Conservation (phyloP, 2,329 filamentous ascomycete genomes). For the Sclerotinia subarctica region DNA sequence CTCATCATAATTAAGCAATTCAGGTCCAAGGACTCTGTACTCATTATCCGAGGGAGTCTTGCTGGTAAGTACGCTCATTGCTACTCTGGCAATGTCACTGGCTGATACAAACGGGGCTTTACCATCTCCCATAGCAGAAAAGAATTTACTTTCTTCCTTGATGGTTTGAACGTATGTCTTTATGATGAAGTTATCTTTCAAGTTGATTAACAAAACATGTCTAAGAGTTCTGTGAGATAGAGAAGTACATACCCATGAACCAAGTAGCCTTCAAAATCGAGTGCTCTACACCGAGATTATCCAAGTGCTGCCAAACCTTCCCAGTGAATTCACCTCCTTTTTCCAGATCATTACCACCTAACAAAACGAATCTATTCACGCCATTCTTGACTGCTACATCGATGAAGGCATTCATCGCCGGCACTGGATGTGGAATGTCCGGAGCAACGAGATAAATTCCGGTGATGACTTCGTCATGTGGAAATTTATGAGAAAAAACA, state of each 20-base stretch:
- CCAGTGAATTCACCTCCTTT: neutral
- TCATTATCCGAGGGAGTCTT: neutral
- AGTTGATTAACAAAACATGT: neutral
- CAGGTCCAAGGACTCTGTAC: neutral
- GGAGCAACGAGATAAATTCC: slow-evolving; percentile 7
- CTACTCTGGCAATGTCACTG: neutral
- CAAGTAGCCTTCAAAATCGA: slow-evolving; percentile 1
- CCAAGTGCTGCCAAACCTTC: slow-evolving; percentile 7
- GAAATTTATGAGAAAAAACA: neutral
- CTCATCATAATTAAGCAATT: slow-evolving; percentile 2
- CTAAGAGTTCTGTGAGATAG: neutral
- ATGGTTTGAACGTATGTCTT: neutral
- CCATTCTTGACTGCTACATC: neutral
- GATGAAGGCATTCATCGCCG: slow-evolving; percentile 11
- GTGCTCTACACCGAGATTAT: neutral
- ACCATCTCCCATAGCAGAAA: neutral
- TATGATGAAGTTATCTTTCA: neutral
- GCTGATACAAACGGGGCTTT: neutral
- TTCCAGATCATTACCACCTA: neutral
- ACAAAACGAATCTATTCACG: neutral
- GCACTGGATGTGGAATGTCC: neutral
- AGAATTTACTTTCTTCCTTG: neutral
- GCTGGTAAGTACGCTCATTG: neutral
- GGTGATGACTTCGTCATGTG: neutral
- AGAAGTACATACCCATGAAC: neutral